These are phyloP conservation scores for Globisporangium spiculum DNA, from an alignment of 352 stramenopile species.

Conservation along the genomic window DNA sequence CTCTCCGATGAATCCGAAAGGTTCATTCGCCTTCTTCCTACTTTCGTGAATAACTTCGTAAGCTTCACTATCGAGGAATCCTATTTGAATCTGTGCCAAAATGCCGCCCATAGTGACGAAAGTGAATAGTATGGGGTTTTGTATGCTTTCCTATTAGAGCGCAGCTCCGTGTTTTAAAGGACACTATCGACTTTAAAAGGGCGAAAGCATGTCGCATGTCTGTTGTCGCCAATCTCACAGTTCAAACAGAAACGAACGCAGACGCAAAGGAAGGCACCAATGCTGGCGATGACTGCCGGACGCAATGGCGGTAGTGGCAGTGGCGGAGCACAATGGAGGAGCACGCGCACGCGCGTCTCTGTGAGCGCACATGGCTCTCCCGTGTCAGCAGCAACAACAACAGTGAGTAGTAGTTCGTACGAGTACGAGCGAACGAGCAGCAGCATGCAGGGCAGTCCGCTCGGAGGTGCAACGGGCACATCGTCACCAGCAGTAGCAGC, in stretches of 20 bases:
- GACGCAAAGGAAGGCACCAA: background rate
- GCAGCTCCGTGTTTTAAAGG: no score
- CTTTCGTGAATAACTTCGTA: no score
- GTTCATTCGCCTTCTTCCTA: no score
- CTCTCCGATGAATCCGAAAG: no score
- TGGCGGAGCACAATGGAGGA: background rate
- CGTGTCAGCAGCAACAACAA: background rate
- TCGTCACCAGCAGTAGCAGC: background rate
- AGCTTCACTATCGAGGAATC: no score
- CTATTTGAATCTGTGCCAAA: no score
- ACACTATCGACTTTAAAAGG: no score
- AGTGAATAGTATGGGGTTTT: no score
- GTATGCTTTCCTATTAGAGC: no score
- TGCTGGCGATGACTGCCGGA: conserved; percentile 11
- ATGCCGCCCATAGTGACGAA: no score
- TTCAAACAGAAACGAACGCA: conserved; percentile 6
- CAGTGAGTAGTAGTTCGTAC: background rate
- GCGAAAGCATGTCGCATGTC: background rate
- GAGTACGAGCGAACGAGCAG: background rate
- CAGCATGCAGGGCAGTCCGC: background rate
- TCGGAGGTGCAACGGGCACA: background rate
- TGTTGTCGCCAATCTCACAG: background rate
- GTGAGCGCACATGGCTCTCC: background rate
- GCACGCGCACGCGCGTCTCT: conserved; percentile 1
- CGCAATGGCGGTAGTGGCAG: conserved; percentile 1